Percentiles rank a stretch among this genome's conserved stretches.
Evolutionary conservation across 2,329 filamentous ascomycete genomes (phyloP).

Genomic region (Exophiala alcalophila): DNA sequence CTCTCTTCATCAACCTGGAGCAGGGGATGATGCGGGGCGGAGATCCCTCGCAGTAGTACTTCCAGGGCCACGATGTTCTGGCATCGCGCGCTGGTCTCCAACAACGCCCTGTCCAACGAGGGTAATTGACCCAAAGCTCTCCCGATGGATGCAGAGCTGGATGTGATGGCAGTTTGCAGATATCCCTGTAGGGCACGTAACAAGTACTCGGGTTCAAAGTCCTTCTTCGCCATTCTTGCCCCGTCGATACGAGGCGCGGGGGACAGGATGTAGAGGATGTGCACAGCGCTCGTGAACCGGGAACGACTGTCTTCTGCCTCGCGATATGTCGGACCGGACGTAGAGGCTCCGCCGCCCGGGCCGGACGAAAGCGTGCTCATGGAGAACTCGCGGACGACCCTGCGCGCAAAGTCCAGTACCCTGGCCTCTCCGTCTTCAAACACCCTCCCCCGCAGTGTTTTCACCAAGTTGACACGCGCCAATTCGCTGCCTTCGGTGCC

Average conservation of each 20-base stretch:
- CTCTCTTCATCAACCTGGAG: constrained; percentile 38
- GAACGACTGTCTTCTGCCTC: constrained; percentile 72
- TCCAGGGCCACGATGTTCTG: constrained; percentile 91
- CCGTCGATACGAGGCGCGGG: constrained; percentile 50
- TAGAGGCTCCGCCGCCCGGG: constrained; percentile 21
- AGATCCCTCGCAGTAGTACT: constrained; percentile 66
- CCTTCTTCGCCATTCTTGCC: constrained; percentile 44
- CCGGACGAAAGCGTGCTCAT: constrained; percentile 55
- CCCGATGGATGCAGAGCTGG: constrained; percentile 70
- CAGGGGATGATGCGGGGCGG: constrained; percentile 66
- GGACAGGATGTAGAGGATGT: constrained; percentile 77
- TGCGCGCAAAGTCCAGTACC: constrained; percentile 70
- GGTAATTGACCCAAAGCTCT: constrained; percentile 77
- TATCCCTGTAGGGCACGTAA: constrained; percentile 76
- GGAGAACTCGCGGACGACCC: constrained; percentile 79
- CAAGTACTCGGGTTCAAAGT: constrained; percentile 66
- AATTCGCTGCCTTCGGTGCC: constrained; percentile 75
- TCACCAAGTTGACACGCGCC: constrained; percentile 69
- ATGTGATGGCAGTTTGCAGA: constrained; percentile 74
- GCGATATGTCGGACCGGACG: constrained; percentile 47
- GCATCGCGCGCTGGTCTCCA: constrained; percentile 78
- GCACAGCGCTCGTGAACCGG: constrained; percentile 69
- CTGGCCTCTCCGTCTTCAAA: constrained; percentile 69
- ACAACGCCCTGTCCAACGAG: constrained; percentile 73
- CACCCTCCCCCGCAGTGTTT: constrained; percentile 66